Percentiles rank a stretch among this genome's conserved stretches.
Evolutionary conservation across 2,329 filamentous ascomycete species (phyloP).

Genomic region (Beauveria australis): DNA sequence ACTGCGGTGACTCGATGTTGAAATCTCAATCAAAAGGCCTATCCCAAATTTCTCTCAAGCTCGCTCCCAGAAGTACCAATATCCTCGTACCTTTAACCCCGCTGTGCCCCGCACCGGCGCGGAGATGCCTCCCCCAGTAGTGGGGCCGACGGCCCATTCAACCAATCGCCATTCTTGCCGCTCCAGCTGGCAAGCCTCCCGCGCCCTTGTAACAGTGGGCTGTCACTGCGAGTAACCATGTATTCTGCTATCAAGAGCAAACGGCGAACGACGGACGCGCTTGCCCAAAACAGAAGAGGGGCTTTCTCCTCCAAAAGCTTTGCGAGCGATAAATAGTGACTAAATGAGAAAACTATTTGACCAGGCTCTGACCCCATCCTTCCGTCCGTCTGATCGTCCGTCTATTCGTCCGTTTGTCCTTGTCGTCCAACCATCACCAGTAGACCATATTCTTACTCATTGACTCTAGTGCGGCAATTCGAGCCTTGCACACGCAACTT

Average conservation of each 20-base stretch:
- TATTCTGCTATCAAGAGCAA: neutral
- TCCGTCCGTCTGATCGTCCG: neutral
- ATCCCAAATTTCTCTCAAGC: no score
- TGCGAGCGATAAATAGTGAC: neutral
- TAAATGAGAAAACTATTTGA: constrained; percentile 6
- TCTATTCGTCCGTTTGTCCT: neutral
- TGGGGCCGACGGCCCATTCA: neutral
- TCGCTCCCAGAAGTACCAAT: no score
- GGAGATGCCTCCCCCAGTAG: neutral
- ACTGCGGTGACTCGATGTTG: neutral
- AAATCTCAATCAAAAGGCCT: neutral
- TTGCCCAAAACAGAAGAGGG: constrained; percentile 2
- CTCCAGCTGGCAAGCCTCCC: neutral
- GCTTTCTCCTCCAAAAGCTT: neutral
- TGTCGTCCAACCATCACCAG: neutral
- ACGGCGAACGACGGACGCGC: neutral
- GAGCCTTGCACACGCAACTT: neutral
- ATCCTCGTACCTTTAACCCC: no score
- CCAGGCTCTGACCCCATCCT: neutral
- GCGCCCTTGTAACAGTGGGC: neutral
- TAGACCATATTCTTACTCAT: neutral
- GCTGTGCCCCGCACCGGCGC: no score
- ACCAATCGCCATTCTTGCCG: neutral
- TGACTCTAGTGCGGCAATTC: neutral
- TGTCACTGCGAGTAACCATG: no score